Base-by-base conservation (phyloP, 2,329 filamentous ascomycete species). In the Fusarium denticulatum region DNA sequence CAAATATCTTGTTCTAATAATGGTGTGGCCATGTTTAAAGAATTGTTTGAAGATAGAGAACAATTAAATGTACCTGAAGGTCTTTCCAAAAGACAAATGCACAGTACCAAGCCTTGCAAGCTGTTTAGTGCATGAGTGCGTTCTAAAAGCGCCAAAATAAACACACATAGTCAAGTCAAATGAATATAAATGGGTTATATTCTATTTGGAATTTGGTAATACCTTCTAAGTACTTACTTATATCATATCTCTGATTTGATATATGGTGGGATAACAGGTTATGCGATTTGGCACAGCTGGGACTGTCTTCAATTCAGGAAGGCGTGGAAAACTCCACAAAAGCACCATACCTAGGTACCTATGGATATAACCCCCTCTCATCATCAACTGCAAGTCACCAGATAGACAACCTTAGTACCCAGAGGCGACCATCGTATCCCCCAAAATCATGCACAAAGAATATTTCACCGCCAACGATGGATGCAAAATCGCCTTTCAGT, bases 401-500 rank as follows among this genome's bases (percentile, higher is more conserved):
- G 28, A n/a, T 16, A 37, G 24, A 53, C 50, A 37, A 28, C 50
- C 7, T 15, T 46, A 28, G 20, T 39, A 28, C 34, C 10, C 16
- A 16, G 24, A 53, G 20, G 20, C 34, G 34, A 28, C 34, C 20
- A 39, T 34, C 24, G 6, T 26, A 53, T 46, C n/a, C 24, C 14
- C 36, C 26, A 47, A 40, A 61, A 63, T 22, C 26, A 78, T 78
- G 74, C 40, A 75, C 36, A 64, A 68, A 30, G 69, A 77, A 4
- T 64, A 43, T 9, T 73, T 73, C 34, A 66, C 37, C 12, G 52
- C 76, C 32, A 78, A 76, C 42, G 77, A 78, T 62, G 77, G 75
- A 32, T 78, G 72, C 40, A 75, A 66, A 20, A 73, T 78, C 36
- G 69, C 57, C 20, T 78, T 78, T 16, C 68, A 76, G 49, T 70